Evolutionary conservation across 1,284 basidiomycete species (phyloP).

Genomic region (Ceratobasidium sp.): DNA sequence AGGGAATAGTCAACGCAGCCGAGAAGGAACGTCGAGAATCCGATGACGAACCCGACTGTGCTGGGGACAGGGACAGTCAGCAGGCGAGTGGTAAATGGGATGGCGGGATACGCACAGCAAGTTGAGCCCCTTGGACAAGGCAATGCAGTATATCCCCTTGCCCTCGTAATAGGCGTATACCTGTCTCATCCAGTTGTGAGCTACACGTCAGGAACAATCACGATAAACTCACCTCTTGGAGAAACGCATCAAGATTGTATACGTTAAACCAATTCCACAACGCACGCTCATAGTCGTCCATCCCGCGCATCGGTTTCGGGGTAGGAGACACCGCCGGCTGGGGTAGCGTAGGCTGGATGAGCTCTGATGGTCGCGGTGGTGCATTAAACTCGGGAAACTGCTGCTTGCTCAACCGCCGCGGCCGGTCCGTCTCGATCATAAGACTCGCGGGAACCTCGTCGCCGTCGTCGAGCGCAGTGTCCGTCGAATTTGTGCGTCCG

Average conservation of each 20-base stretch:
- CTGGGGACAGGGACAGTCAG: slow-evolving; percentile 61
- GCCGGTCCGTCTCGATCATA: slow-evolving; percentile 75
- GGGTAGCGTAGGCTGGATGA: slow-evolving; percentile 55
- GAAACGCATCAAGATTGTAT: slow-evolving; percentile 93
- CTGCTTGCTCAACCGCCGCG: slow-evolving; percentile 33
- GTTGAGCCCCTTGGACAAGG: slow-evolving; percentile 87
- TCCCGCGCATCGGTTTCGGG: slow-evolving; percentile 68
- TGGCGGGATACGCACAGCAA: slow-evolving; percentile 77
- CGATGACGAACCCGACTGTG: slow-evolving; percentile 96
- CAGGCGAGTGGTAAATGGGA: slow-evolving; percentile 23
- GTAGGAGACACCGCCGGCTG: slow-evolving; percentile 50
- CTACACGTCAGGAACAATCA: background rate
- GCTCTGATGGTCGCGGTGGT: slow-evolving; percentile 77
- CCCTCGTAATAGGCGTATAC: slow-evolving; percentile 94
- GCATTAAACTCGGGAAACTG: slow-evolving; percentile 52
- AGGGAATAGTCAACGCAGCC: slow-evolving; percentile 95
- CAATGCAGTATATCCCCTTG: slow-evolving; percentile 96
- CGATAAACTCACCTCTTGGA: slow-evolving; percentile 79
- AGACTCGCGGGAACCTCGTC: slow-evolving; percentile 86
- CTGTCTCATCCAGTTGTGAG: slow-evolving; percentile 50
- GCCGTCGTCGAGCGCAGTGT: slow-evolving; percentile 63
- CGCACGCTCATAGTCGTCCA: slow-evolving; percentile 89
- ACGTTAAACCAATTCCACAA: slow-evolving; percentile 99
- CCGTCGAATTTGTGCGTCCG: slow-evolving; percentile 28
- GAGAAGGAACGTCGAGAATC: slow-evolving; percentile 94